These are phyloP conservation scores for Tetracladium setigerum DNA, from an alignment of 495 filamentous ascomycete genomes.

Conservation along the genomic window DNA sequence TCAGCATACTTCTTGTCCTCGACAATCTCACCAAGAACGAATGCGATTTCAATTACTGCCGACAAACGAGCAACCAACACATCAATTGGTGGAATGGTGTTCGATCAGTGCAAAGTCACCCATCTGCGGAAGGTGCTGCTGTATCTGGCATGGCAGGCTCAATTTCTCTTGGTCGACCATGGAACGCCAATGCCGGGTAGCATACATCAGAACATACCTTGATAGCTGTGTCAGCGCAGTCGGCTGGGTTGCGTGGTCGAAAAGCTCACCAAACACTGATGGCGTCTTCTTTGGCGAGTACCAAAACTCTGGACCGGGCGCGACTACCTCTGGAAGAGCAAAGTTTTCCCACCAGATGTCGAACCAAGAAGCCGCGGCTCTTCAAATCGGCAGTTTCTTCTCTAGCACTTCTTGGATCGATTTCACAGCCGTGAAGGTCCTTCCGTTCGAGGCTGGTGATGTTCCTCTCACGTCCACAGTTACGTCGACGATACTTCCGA, in stretches of 20 bases:
- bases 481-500: not conserved
- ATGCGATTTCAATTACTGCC: slow-evolving; percentile 22
- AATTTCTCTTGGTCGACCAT: slow-evolving; percentile 17
- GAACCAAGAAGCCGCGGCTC: slow-evolving; percentile 10
- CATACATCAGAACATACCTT: slow-evolving; percentile 15
- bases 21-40: slow-evolving; percentile 22
- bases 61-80: slow-evolving; percentile 23
- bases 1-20: slow-evolving; percentile 24
- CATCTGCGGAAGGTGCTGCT: slow-evolving; percentile 1
- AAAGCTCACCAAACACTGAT: slow-evolving; percentile 8
- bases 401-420: slow-evolving; percentile 10
- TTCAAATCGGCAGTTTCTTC: slow-evolving; percentile 15
- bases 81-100: slow-evolving; percentile 20
- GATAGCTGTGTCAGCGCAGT: slow-evolving; percentile 13
- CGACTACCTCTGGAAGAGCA: slow-evolving; percentile 7
- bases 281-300: slow-evolving; percentile 18
- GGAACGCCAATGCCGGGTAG: slow-evolving; percentile 16
- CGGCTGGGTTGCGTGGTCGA: slow-evolving; percentile 16
- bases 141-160: slow-evolving; percentile 2
- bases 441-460: not conserved
- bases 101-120: slow-evolving; percentile 24
- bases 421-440: slow-evolving; percentile 1
- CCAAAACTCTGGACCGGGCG: slow-evolving; percentile 15
- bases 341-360: slow-evolving; percentile 17
- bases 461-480: not conserved